phyloP scores from a whole-genome alignment of 2,329 filamentous ascomycete species.

The Cordyceps fumosorosea region DNA sequence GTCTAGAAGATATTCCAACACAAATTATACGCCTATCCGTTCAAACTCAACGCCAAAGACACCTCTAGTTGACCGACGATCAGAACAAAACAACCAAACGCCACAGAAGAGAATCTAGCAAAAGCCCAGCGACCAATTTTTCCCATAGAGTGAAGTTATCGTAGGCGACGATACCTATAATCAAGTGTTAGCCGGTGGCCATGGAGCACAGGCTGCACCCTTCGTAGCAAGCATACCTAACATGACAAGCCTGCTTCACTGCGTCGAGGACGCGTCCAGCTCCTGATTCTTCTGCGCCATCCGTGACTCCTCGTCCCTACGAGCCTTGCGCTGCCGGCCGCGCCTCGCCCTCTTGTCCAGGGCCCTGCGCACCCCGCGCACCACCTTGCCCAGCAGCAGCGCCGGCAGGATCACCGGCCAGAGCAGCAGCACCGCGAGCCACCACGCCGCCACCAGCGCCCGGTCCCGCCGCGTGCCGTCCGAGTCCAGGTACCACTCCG shows the following conservation, averaged over 20 bases:
- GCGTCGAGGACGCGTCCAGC: background rate
- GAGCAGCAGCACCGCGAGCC: slow-evolving; percentile 23
- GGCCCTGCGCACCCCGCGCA: background rate
- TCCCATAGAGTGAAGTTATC: too few species aligned
- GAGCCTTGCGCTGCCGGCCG: background rate
- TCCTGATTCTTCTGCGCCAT: background rate
- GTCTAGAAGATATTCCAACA: background rate
- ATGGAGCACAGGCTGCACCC: too few species aligned
- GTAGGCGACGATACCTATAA: background rate
- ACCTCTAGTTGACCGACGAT: too few species aligned
- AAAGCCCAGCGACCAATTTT: too few species aligned
- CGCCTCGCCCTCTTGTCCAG: background rate
- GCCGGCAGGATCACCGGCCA: slow-evolving; percentile 59
- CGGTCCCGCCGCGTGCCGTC: slow-evolving; percentile 17
- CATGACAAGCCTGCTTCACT: too few species aligned
- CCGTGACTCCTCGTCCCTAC: background rate
- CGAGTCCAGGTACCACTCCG: slow-evolving; percentile 28
- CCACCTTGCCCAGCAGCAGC: slow-evolving; percentile 37
- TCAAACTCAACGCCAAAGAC: background rate
- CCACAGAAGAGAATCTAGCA: background rate
- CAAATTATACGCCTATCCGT: background rate
- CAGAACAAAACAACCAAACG: background rate
- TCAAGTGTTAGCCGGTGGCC: background rate
- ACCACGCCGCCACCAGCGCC: slow-evolving; percentile 22
- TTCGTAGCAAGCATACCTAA: too few species aligned